phyloP scores from a whole-genome alignment of 495 filamentous ascomycete species.

The Pseudomonodictys pantanalensis region DNA sequence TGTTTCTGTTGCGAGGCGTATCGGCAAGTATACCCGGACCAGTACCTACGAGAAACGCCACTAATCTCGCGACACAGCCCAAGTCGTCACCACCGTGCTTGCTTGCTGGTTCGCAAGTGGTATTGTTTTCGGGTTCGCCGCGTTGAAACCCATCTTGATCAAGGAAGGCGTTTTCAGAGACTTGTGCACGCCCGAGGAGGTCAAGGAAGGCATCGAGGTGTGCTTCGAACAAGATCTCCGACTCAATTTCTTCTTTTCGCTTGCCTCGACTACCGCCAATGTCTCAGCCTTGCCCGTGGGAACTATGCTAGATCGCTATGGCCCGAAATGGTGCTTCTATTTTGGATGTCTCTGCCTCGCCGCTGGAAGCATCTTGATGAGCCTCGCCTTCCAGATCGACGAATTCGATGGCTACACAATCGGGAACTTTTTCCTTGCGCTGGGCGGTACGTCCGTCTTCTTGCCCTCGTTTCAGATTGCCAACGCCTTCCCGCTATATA shows the following conservation, averaged over 20 bases:
- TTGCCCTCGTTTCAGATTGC: constrained; percentile 86
- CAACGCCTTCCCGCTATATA: constrained; percentile 78
- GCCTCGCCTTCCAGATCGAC: constrained; percentile 59
- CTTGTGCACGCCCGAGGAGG: constrained; percentile 21
- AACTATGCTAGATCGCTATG: constrained; percentile 77
- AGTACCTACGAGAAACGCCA: constrained; percentile 1
- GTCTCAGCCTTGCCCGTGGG: constrained; percentile 78
- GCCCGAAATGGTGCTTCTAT: constrained; percentile 70
- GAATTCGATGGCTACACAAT: constrained; percentile 68
- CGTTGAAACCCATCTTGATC: constrained; percentile 34
- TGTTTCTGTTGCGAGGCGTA: constrained; percentile 22
- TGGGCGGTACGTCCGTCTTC: constrained; percentile 85
- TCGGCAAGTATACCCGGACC: constrained; percentile 29
- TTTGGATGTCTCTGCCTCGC: constrained; percentile 66
- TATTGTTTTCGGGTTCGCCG: constrained; percentile 33
- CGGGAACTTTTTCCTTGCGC: constrained; percentile 76
- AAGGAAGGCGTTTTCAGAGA: constrained; percentile 30
- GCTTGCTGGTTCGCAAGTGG: constrained; percentile 31
- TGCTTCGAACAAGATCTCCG: constrained; percentile 33
- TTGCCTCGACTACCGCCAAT: constrained; percentile 46
- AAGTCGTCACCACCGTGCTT: constrained; percentile 26
- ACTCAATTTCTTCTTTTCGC: constrained; percentile 40
- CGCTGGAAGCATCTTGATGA: constrained; percentile 67
- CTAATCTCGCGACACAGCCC: constrained; percentile 18
- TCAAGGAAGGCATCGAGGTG: constrained; percentile 15